Percentiles rank a stretch among this genome's conserved stretches.
phyloP scores from a whole-genome alignment of 78 protist species.

The Mastigamoeba balamuthi region DNA sequence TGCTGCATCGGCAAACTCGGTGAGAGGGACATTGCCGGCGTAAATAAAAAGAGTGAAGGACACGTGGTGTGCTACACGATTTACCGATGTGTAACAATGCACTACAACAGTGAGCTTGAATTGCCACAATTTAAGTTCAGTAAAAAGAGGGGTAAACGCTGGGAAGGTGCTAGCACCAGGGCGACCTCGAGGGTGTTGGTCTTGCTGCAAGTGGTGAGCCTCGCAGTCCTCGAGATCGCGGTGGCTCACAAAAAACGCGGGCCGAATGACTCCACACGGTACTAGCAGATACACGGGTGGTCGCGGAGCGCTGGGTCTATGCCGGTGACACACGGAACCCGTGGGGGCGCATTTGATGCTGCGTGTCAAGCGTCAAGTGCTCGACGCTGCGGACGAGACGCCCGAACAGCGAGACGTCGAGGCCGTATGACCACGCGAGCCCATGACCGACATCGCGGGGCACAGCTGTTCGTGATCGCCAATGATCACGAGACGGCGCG shows the following conservation, averaged over 20 bases:
- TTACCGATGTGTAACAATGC: too few relatives aligned
- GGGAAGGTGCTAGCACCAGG: too few relatives aligned
- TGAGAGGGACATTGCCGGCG: too few relatives aligned
- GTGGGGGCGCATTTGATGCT: conserved; percentile 42
- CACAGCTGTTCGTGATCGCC: conserved; percentile 66
- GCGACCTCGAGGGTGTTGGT: conserved; percentile 9
- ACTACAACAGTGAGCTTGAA: too few relatives aligned
- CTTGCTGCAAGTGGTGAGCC: background rate
- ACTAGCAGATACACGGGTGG: background rate
- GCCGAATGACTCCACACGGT: background rate
- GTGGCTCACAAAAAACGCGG: conserved; percentile 14
- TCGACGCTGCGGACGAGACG: conserved; percentile 8
- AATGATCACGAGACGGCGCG: conserved; percentile 33
- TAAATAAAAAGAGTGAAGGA: too few relatives aligned
- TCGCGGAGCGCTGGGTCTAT: conserved; percentile 1
- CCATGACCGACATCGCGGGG: conserved; percentile 8
- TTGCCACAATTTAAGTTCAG: too few relatives aligned
- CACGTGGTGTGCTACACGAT: too few relatives aligned
- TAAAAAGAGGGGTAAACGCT: too few relatives aligned
- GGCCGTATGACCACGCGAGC: background rate
- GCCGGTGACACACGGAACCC: background rate
- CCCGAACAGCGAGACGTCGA: conserved; percentile 47
- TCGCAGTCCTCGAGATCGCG: background rate
- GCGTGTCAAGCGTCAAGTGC: conserved; percentile 4
- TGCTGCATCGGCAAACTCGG: too few relatives aligned